Base-by-base conservation (phyloP, 2,329 filamentous ascomycete species). In the Didymellaceae sp. region DNA sequence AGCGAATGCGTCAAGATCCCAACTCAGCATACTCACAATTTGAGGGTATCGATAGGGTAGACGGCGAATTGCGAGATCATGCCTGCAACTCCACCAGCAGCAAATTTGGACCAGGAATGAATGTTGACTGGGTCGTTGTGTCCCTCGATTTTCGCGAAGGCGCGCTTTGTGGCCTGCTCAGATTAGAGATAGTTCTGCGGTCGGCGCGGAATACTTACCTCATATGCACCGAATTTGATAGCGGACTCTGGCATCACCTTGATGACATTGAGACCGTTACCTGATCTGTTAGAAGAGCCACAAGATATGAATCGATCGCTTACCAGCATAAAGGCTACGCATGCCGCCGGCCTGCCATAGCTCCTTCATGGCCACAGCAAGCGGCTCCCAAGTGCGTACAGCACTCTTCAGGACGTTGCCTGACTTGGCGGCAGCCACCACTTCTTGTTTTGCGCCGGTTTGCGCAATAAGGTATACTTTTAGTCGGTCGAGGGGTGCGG, bases 161-260 rank as follows among this genome's bases (percentile, higher is more conserved):
- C 85, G 56, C 91, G 86, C 79, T 97, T 99, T 7, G 91, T 88
- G 42, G 91, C 91, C 83, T 86, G 43, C 32, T 52, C 33, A 16
- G 13, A 44, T 67, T 54, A 65, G 59, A 11, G 8, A 6, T 18
- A 18, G 26, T 21, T 28, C 37, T 7, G 14, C 11, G 4, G 6
- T 13, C 14, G 17, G 20, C 7, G 48, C 16, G 30, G 4, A 16
- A 41, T 45, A 55, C 74, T 64, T 71, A 83, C 84, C 77, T 99
- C 94, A 69, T 97, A 99, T 16, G 92, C 93, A 53, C 94, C 94
- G 72, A 99, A 99, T 75, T 97, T 96, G 70, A 99, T 96, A 20
- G 94, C 93, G 21, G 93, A 97, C 77, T 99, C 94, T 0, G 94
- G 94, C 91, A 97, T 96, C 54, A 99, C 94, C 74, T 99, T 99